A percentile compares a stretch with the other conserved stretches of the same genome.
These are phyloP conservation scores for Sphenostylis stenocarpa DNA, from an alignment of 306 rosid genomes.

Conservation along the genomic window DNA sequence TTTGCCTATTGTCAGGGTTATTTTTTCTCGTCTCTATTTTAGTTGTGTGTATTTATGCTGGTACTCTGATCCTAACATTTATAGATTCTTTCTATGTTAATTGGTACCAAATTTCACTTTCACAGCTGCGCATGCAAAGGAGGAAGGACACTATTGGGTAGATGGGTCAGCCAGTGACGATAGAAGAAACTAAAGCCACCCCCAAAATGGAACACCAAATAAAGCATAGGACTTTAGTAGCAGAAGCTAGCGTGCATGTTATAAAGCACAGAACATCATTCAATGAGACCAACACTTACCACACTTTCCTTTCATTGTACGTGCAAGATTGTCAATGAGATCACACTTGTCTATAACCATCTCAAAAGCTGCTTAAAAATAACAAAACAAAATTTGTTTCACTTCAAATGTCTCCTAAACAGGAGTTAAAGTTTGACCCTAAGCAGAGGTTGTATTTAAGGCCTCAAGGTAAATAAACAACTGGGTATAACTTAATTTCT, in stretches of 20 bases:
- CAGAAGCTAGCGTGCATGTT: constrained; percentile 15
- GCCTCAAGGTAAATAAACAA: constrained; percentile 15
- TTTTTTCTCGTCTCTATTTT: too few relatives aligned
- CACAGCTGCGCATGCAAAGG: constrained; percentile 2
- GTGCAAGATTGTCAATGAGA: background rate
- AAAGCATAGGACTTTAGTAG: background rate
- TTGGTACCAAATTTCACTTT: background rate
- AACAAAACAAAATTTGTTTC: too few relatives aligned
- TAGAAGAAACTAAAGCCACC: background rate
- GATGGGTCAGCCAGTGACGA: background rate
- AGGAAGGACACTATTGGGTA: background rate
- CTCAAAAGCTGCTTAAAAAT: background rate
- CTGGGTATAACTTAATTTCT: constrained; percentile 16
- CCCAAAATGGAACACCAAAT: constrained; percentile 1
- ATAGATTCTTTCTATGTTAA: background rate
- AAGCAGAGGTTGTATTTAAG: constrained; percentile 27
- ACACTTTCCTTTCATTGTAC: constrained; percentile 30
- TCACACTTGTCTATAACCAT: background rate
- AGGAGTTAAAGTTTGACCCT: too few relatives aligned
- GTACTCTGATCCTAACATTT: too few relatives aligned
- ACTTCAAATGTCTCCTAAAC: too few relatives aligned
- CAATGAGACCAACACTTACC: constrained; percentile 27
- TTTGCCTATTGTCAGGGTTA: too few relatives aligned
- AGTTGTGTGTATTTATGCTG: too few relatives aligned
- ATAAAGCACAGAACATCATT: constrained; percentile 24